These are phyloP conservation scores for Sporothrix phasma DNA, from an alignment of 2,329 filamentous ascomycete genomes.

Conservation along the genomic window DNA sequence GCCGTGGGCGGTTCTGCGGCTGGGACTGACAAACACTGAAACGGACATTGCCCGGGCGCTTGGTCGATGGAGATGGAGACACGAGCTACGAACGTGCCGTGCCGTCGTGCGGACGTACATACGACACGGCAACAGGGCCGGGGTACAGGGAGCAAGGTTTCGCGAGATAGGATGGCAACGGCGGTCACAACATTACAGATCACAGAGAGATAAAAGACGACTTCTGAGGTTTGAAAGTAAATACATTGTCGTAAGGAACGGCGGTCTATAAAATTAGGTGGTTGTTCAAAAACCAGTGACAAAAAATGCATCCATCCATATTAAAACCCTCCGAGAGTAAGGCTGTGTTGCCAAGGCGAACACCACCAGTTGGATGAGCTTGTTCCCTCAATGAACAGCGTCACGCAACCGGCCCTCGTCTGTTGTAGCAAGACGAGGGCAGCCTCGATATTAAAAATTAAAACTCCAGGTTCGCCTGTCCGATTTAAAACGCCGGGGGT, in stretches of 20 bases:
- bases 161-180: background rate
- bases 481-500: background rate
- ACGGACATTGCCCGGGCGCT: background rate
- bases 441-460: background rate
- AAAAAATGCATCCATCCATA: background rate
- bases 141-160: background rate
- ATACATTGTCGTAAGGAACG: background rate
- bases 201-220: background rate
- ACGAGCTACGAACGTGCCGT: no score
- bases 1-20: slow-evolving; percentile 1
- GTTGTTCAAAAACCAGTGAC: background rate
- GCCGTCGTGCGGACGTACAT: no score
- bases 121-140: background rate
- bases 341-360: background rate
- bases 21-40: background rate
- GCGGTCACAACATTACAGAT: background rate
- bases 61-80: no score
- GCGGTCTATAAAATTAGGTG: slow-evolving; percentile 1
- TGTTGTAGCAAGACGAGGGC: background rate
- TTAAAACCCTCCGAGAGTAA: background rate
- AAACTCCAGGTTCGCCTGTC: slow-evolving; percentile 1
- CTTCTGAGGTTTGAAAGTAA: background rate
- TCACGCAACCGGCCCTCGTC: background rate
- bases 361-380: background rate
- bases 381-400: background rate